Percentiles rank a stretch among this genome's conserved stretches.
Evolutionary conservation across 2,329 filamentous ascomycete genomes (phyloP).

Genomic region (Stagonosporopsis chrysanthemi): DNA sequence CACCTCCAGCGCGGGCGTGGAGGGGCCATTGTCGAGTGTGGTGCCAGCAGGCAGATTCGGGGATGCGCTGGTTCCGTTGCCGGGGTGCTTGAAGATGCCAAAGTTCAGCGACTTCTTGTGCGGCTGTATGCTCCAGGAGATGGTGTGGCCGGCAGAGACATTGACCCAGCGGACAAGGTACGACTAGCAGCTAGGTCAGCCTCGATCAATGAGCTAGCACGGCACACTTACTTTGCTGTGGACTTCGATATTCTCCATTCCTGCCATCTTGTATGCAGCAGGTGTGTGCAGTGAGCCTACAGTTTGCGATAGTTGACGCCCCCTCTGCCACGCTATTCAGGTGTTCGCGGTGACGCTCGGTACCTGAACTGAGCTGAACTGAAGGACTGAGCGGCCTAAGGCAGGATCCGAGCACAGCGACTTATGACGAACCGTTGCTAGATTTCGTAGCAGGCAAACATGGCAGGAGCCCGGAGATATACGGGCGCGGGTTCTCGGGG

Average conservation of each 20-base stretch:
- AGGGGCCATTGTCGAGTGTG: slow-evolving; percentile 36
- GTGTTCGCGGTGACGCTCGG: slow-evolving; percentile 15
- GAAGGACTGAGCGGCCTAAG: slow-evolving; percentile 9
- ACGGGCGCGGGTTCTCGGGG: slow-evolving; percentile 6
- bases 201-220: neutral
- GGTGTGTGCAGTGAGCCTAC: neutral
- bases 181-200: slow-evolving; percentile 65
- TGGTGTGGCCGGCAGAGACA: slow-evolving; percentile 86
- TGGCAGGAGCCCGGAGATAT: slow-evolving; percentile 17
- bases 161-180: slow-evolving; percentile 98
- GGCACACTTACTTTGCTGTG: slow-evolving; percentile 82
- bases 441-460: slow-evolving; percentile 29
- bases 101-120: slow-evolving; percentile 99
- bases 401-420: slow-evolving; percentile 9
- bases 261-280: slow-evolving; percentile 67
- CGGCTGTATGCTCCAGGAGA: slow-evolving; percentile 97
- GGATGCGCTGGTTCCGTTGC: slow-evolving; percentile 65
- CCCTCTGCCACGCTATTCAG: slow-evolving; percentile 6
- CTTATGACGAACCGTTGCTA: slow-evolving; percentile 15
- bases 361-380: slow-evolving; percentile 13
- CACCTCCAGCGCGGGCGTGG: slow-evolving; percentile 61
- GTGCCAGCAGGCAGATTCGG: slow-evolving; percentile 48
- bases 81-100: slow-evolving; percentile 96
- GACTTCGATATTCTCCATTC: slow-evolving; percentile 95
- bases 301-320: neutral